Evolutionary conservation across 2,329 filamentous ascomycete species (phyloP), one percentile per base, ranked within the genome.

Genomic region (Aspergillus fijiensis): DNA sequence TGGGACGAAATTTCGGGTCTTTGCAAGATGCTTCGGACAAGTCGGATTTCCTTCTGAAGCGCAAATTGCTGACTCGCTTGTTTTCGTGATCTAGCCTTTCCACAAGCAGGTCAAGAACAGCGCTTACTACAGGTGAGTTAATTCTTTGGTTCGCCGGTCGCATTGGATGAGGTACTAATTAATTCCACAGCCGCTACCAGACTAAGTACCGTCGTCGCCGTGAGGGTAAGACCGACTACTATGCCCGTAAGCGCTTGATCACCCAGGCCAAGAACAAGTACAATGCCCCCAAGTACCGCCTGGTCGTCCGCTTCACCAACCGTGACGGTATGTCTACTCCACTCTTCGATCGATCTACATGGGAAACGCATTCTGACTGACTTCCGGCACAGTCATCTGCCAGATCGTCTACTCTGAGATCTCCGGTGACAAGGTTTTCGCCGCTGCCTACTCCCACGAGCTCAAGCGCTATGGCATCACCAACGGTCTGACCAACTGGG

Each of bases 241-340:
- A 97, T 82, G 95, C 95, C 80, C 94, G 95, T 82, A 98, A 98
- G 91, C 90, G 95, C 79, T 87, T 99, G 82, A 95, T 98, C 87
- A 93, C 92, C 85, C 95, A 99, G 88, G 95, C 95, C 85, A 99
- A 98, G 92, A 99, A 99, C 92, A 99, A 99, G 90, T 99, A 98
- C 90, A 96, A 96, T 85, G 90, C 95, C 68, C 95, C 95, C 83
- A 99, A 99, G 89, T 98, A 99, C 90, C 91, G 95, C 79, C 90
- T 99, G 78, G 95, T 99, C 71, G 92, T 99, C 80, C 95, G 95
- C 81, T 96, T 96, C 90, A 96, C 92, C 87, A 96, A 98, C 90
- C 92, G 92, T 16, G 14, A 45, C 14, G 39, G 33, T 35, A 35
- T 16, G 33, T 35, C 11, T 16, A 35, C 5, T 6, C 4, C 33